Evolutionary conservation across 169 alveolate species (phyloP).

Genomic region (Plasmodium gallinaceum): DNA sequence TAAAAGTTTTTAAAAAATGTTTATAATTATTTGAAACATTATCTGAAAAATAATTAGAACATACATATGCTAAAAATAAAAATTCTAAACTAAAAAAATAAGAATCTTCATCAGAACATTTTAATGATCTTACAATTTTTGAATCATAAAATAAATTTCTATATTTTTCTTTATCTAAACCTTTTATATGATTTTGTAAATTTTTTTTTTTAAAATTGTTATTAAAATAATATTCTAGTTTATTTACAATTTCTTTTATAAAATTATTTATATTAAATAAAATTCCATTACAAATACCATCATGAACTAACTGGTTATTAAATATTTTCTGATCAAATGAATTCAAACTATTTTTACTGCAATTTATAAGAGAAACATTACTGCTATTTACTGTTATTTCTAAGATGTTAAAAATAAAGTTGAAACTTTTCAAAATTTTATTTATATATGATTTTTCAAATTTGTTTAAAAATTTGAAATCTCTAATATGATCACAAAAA

Average conservation of each 20-base stretch:
- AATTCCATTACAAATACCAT: constrained; percentile 1
- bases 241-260: constrained; percentile 61
- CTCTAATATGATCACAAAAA: neutral
- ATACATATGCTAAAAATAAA: constrained; percentile 44
- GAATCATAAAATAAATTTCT: constrained; percentile 46
- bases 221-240: constrained; percentile 22
- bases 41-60: constrained; percentile 67
- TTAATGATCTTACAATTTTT: constrained; percentile 12
- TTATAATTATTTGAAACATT: constrained; percentile 36
- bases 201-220: constrained; percentile 20
- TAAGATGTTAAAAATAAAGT: constrained; percentile 51
- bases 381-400: constrained; percentile 25
- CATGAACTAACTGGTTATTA: neutral
- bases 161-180: constrained; percentile 19
- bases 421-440: constrained; percentile 33
- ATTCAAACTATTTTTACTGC: neutral
- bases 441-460: constrained; percentile 24
- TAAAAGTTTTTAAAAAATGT: constrained; percentile 18
- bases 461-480: neutral
- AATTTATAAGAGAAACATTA: constrained; percentile 33
- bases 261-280: constrained; percentile 24
- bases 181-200: constrained; percentile 31
- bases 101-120: constrained; percentile 15
- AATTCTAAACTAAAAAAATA: constrained; percentile 44
- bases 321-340: neutral